These are phyloP conservation scores for Boletus rufocinnamomeus DNA, from an alignment of 768 basidiomycete species.

Conservation along the genomic window DNA sequence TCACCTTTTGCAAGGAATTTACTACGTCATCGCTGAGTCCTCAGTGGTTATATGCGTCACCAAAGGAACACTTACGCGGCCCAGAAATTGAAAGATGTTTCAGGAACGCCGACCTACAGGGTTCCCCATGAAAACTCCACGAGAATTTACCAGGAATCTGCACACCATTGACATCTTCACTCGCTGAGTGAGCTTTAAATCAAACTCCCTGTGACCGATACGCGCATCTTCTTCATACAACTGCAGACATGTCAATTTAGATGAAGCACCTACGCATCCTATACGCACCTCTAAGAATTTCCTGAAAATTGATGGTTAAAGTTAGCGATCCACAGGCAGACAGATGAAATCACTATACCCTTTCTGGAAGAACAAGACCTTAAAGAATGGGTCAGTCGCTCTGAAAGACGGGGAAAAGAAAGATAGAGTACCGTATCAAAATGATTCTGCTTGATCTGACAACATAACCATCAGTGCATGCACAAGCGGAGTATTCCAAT, in stretches of 20 bases:
- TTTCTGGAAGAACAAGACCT: conserved; percentile 98
- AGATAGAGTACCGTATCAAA: conserved; percentile 75
- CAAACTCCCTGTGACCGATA: conserved; percentile 92
- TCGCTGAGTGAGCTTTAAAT: conserved; percentile 85
- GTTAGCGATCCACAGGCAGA: conserved; percentile 2
- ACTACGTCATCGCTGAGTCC: conserved; percentile 35
- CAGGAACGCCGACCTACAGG: conserved; percentile 88
- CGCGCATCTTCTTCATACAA: conserved; percentile 97
- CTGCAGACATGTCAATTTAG: conserved; percentile 25
- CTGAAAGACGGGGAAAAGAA: conserved; percentile 12
- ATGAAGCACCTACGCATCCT: neutral
- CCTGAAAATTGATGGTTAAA: conserved; percentile 40
- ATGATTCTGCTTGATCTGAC: conserved; percentile 94
- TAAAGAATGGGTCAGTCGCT: conserved; percentile 13
- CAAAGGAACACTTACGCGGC: conserved; percentile 61
- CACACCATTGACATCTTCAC: conserved; percentile 99
- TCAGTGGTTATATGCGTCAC: conserved; percentile 4
- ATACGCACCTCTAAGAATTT: conserved; percentile 74
- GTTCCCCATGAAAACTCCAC: neutral
- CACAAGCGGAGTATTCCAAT: neutral
- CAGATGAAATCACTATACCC: conserved; percentile 52
- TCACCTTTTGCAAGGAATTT: conserved; percentile 75
- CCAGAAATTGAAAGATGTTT: conserved; percentile 91
- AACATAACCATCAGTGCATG: conserved; percentile 9
- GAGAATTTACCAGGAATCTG: neutral